These are phyloP conservation scores for Fagopyrum homotropicum DNA, from an alignment of 148 eudicot genomes.

Conservation along the genomic window DNA sequence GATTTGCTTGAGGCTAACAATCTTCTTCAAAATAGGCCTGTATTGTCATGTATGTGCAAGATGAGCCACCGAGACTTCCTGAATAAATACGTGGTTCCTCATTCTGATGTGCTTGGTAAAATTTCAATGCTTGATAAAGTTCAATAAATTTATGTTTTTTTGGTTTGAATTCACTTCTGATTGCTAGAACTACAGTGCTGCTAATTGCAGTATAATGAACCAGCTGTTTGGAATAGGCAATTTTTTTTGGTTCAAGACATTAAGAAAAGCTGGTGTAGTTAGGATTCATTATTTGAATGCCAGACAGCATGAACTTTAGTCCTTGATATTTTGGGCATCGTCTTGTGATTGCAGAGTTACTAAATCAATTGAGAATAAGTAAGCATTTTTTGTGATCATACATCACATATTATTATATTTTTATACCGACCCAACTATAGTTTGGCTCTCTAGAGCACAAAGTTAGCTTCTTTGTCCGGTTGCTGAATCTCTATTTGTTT, in stretches of 20 bases:
- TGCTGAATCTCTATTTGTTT: background rate
- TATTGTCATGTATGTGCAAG: constrained; percentile 8
- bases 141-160: background rate
- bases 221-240: too few species aligned
- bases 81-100: constrained; percentile 18
- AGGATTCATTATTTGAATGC: background rate
- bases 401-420: background rate
- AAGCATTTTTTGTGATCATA: too few species aligned
- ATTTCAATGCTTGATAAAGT: background rate
- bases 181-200: too few species aligned
- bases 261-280: background rate
- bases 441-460: background rate
- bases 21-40: constrained; percentile 12
- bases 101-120: constrained; percentile 14
- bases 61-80: constrained; percentile 4
- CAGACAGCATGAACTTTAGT: background rate
- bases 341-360: background rate
- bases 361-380: background rate
- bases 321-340: background rate
- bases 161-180: background rate
- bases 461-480: background rate
- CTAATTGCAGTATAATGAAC: too few species aligned
- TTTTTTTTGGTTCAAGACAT: background rate
- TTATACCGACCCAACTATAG: background rate
- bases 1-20: constrained; percentile 15